Evolutionary conservation across 1,284 basidiomycete genomes (phyloP), one percentile per base, ranked within the genome.

Genomic region (Mycosarcoma mackinlayi): DNA sequence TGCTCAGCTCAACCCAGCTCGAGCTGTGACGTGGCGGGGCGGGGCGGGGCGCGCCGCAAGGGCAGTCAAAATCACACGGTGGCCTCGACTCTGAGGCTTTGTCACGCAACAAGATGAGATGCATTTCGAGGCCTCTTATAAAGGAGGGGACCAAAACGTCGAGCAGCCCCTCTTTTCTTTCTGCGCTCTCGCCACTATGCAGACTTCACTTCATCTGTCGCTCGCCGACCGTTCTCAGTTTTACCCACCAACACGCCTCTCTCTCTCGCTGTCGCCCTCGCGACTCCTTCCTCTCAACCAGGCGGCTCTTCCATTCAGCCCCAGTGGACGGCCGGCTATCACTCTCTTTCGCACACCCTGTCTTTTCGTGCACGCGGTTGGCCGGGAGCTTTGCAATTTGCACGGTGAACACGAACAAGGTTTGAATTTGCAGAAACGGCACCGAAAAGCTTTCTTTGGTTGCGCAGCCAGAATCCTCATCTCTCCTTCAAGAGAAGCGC

Each of bases 391-490:
- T 46, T 46, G 44, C 44, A n/a, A 14, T 16, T 23, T 33, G 44
- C 28, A 33, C 21, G 3, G 18, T 10, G 7, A 39, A 39, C 37
- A 28, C 18, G 28, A 6, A 30, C 47, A 49, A 49, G 47, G 25
- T 49, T 49, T 49, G 19, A 30, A 25, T 35, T 31, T 14, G 8
- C 37, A 28, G 30, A 23, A 18, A 38, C 47, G 35, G 38, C 47
- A 23, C 39, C 47, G 27, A 28, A 27, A 38, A 30, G 35, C 46
- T 49, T 49, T 49, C 47, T 30, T 49, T 18, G 47, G 47, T 35
- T 18, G 46, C 25, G 3, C 13, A 37, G n/a, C 24, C 45, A 18
- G 14, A 37, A 5, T 27, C 33, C 27, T 44, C 34, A 38, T 11
- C 35, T 27, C 39, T 30, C 19, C 27, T 25, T n/a, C 33, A 19